Base-by-base conservation (phyloP, 768 basidiomycete genomes). In the Multifurca ochricompacta region DNA sequence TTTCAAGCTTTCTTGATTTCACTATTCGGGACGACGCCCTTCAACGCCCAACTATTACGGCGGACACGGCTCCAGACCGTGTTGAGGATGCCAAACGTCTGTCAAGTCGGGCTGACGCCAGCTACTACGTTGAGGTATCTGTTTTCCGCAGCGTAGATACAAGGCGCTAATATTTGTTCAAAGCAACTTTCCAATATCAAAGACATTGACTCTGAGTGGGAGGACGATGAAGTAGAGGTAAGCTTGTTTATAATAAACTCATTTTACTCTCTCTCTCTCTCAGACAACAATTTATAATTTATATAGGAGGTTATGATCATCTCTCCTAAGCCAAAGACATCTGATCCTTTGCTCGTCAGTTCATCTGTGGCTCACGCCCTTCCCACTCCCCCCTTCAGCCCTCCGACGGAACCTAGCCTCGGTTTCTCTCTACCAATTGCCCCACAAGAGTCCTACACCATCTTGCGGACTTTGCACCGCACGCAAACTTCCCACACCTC, bases 161-260 rank as follows among this genome's bases (percentile, higher is more conserved):
- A 40, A 45, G 14, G 6, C 10, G 19, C 58, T 53, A 14, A 52
- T 39, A 16, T 13, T 34, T 13, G 14, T 13, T n/a, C 27, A 18
- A 40, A 61, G 60, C 58, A 59, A 48, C 35, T 61, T 18, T 52
- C 50, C 25, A 59, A 61, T 40, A 59, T 61, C 6, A 37, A 44
- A 41, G 60, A 61, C 39, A 16, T 61, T 41, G 60, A 61, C 25
- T 59, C 58, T 7, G 60, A 61, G 32, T 61, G 60, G 60, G 60
- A 61, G 8, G 60, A 61, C 6, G 60, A 61, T 31, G 60, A 61
- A 14, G 58, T 61, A 18, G 60, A 61, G 47, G 60, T 43, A 48
- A 44, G 60, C 36, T 18, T 9, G 23, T 48, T 25, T 19, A n/a
- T n/a, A n/a, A n/a, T n/a, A n/a, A n/a, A n/a, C n/a, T n/a, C n/a